Conservation (phyloP, 345 rosid genomes). For the Pistacia atlantica region DNA sequence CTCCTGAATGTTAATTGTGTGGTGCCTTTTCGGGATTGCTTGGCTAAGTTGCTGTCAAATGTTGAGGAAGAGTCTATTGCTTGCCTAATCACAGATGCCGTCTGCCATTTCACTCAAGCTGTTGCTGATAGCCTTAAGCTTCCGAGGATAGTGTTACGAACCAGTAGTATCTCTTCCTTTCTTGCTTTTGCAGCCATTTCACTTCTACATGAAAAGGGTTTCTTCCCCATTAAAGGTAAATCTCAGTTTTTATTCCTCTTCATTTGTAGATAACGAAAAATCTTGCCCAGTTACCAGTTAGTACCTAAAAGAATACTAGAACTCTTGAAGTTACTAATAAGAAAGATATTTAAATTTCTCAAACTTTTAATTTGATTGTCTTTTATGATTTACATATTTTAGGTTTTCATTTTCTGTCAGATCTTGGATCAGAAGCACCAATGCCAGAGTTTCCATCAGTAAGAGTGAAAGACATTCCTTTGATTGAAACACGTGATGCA, state of each 20-base stretch:
- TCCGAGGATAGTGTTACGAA: slow-evolving; percentile 47
- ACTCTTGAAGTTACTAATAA: background rate
- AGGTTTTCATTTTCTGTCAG: slow-evolving; percentile 26
- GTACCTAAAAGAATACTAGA: too few relatives aligned
- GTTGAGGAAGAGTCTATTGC: slow-evolving; percentile 30
- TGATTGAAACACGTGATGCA: slow-evolving; percentile 16
- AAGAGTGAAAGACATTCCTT: slow-evolving; percentile 49
- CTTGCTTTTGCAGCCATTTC: slow-evolving; percentile 26
- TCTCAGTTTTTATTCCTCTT: background rate
- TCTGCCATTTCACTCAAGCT: slow-evolving; percentile 38
- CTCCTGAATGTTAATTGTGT: slow-evolving; percentile 37
- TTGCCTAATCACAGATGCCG: slow-evolving; percentile 56
- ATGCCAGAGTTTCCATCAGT: slow-evolving; percentile 45
- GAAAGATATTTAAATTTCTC: background rate
- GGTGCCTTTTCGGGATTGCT: slow-evolving; percentile 36
- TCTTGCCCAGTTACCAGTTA: background rate
- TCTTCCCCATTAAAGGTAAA: slow-evolving; percentile 33
- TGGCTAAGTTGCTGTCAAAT: slow-evolving; percentile 35
- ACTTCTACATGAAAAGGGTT: slow-evolving; percentile 33
- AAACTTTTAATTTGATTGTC: background rate
- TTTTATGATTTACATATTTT: background rate
- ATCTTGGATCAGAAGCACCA: slow-evolving; percentile 34
- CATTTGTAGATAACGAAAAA: background rate
- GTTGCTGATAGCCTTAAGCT: slow-evolving; percentile 43
- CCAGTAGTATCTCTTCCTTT: slow-evolving; percentile 35